Conservation (phyloP, 2,329 filamentous ascomycete genomes). For the Talaromyces sp. region DNA sequence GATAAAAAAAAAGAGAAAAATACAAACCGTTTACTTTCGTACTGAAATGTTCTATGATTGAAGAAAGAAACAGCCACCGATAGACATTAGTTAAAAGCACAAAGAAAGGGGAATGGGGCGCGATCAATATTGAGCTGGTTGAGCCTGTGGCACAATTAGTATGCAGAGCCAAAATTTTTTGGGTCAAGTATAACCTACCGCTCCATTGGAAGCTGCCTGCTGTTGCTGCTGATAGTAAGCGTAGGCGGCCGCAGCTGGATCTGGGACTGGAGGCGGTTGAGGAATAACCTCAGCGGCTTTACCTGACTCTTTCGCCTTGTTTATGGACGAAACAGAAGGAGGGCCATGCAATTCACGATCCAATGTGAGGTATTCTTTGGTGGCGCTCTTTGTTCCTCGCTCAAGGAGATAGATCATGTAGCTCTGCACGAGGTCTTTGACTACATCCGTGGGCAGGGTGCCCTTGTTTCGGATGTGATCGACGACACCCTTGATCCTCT, state of each 20-base stretch:
- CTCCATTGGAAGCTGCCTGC: conserved; percentile 9
- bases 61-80: conserved; percentile 1
- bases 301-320: conserved; percentile 24
- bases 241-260: conserved; percentile 13
- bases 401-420: conserved; percentile 85
- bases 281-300: conserved; percentile 18
- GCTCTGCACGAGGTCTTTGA: conserved; percentile 68
- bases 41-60: conserved; percentile 13
- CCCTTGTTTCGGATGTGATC: conserved; percentile 70
- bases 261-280: conserved; percentile 14
- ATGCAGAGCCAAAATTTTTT: background rate
- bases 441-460: conserved; percentile 59
- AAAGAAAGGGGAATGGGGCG: background rate
- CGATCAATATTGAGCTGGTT: conserved; percentile 11
- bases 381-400: conserved; percentile 72
- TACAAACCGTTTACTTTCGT: conserved; percentile 1
- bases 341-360: conserved; percentile 81
- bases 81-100: background rate
- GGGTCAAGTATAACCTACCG: conserved; percentile 3
- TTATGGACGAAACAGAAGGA: conserved; percentile 31
- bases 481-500: conserved; percentile 75
- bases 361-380: conserved; percentile 77
- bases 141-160: conserved; percentile 1
- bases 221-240: conserved; percentile 15
- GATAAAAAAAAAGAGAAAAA: background rate